Evolutionary conservation across 768 basidiomycete genomes (phyloP).

Genomic region (Mycena kentingensis): DNA sequence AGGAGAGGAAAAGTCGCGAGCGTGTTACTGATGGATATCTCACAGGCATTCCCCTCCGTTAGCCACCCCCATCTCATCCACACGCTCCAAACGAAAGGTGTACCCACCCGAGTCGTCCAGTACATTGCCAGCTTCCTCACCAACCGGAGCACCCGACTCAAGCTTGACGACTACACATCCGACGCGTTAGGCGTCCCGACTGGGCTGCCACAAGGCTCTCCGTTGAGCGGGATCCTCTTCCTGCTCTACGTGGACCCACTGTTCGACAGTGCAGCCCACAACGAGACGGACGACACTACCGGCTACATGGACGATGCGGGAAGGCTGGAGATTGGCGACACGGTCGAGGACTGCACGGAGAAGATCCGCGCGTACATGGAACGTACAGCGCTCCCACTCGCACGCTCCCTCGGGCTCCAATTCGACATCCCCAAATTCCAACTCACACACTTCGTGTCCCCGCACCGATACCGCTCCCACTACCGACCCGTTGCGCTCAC

Average conservation of each 20-base stretch:
- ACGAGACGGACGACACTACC: not conserved
- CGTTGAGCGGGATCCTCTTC: not conserved
- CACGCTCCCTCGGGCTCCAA: not conserved
- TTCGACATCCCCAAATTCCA: slow-evolving; percentile 7
- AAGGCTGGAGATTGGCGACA: not conserved
- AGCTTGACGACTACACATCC: slow-evolving; percentile 19
- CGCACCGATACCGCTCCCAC: not conserved
- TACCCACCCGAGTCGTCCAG: slow-evolving; percentile 4
- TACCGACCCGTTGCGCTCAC: not conserved
- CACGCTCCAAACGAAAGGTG: slow-evolving; percentile 5
- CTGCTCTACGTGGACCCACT: not conserved
- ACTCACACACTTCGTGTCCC: slow-evolving; percentile 1
- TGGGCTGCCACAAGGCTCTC: not conserved
- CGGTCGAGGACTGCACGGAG: not conserved
- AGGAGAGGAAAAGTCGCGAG: slow-evolving; percentile 4
- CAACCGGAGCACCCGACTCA: slow-evolving; percentile 6
- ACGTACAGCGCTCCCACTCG: not conserved
- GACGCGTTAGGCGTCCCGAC: not conserved
- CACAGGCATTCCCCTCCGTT: slow-evolving; percentile 7
- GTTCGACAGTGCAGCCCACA: not conserved
- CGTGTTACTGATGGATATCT: slow-evolving; percentile 4
- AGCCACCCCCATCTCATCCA: slow-evolving; percentile 5
- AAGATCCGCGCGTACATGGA: not conserved
- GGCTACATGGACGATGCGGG: not conserved
- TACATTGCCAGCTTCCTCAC: slow-evolving; percentile 5